Base-by-base conservation (phyloP, 768 basidiomycete species). In the Mycena galericulata region DNA sequence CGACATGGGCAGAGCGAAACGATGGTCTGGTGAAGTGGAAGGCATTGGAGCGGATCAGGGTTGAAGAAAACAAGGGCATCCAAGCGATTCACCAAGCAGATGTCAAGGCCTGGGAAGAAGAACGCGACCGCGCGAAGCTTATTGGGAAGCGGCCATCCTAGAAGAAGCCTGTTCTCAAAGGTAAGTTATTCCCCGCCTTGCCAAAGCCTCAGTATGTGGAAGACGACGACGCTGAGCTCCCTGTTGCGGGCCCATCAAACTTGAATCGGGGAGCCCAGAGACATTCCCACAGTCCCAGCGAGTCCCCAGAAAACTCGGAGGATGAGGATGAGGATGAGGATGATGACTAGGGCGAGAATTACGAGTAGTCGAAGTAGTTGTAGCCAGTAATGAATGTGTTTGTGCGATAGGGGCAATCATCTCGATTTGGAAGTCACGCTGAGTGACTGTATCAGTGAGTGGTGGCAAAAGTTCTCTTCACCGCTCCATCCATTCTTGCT, bases 401-500 rank as follows among this genome's bases (percentile, higher is more conserved):
- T 29, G 32, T 5, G 4, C 34, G 34, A 10, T n/a, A 54, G 51
- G 29, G 30, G 14, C 20, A 9, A 32, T n/a, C 51, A 15, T 32
- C 32, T 26, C 26, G 15, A 24, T 7, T 27, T 8, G 8, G 15
- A n/a, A 4, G n/a, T 54, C 51, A 54, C 51, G 32, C 32, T n/a
- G 26, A 4, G 32, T 54, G 30, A 54, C 51, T 54, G 51, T 54
- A 17, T 54, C 51, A 54, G 11, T 54, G 51, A 54, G 20, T 54
- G 20, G 51, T 54, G 14, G 29, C 51, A 54, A 14, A 30, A 15
- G 20, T 54, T 54, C 29, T 8, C 11, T 24, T 10, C 10, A 34
- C 26, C 4, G 4, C 29, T 54, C 18, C 26, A 27, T 36, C 22
- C 10, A 12, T 30, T 9, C 30, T 54, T 20, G 12, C 3, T 29